Conservation (phyloP, 1,284 basidiomycete species). For the Ceratobasidium sp. region DNA sequence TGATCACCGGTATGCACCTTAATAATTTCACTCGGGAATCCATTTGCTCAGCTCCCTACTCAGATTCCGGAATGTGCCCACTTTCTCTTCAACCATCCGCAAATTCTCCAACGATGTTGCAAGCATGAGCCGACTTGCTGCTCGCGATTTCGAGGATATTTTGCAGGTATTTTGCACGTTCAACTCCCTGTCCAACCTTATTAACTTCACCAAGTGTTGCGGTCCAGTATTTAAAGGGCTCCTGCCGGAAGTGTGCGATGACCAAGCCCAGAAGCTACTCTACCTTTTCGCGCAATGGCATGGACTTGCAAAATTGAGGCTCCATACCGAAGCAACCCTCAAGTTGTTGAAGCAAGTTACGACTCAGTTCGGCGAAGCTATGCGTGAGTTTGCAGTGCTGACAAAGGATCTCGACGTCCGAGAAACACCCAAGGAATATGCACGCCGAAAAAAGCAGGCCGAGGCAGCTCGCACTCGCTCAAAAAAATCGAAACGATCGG, state of each 20-base stretch:
- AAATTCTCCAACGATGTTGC: constrained; percentile 25
- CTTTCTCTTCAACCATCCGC: constrained; percentile 19
- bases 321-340: constrained; percentile 54
- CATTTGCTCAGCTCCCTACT: no score
- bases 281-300: constrained; percentile 54
- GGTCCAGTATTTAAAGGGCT: constrained; percentile 56
- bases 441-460: not conserved
- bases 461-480: not conserved
- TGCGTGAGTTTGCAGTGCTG: constrained; percentile 52
- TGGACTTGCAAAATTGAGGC: constrained; percentile 54
- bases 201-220: constrained; percentile 50
- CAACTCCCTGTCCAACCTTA: not conserved
- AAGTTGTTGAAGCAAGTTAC: constrained; percentile 50
- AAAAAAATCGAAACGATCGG: not conserved
- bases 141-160: constrained; percentile 51
- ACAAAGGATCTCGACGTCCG: constrained; percentile 42
- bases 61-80: constrained; percentile 3
- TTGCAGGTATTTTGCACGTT: constrained; percentile 52
- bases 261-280: constrained; percentile 51
- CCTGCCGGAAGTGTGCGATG: constrained; percentile 50
- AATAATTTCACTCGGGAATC: not conserved
- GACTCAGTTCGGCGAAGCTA: constrained; percentile 50
- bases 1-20: constrained; percentile 26
- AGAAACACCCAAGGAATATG: constrained; percentile 54
- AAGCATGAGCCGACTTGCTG: constrained; percentile 18